phyloP scores from a whole-genome alignment of 331 rosid species.

The Malus hybrid region DNA sequence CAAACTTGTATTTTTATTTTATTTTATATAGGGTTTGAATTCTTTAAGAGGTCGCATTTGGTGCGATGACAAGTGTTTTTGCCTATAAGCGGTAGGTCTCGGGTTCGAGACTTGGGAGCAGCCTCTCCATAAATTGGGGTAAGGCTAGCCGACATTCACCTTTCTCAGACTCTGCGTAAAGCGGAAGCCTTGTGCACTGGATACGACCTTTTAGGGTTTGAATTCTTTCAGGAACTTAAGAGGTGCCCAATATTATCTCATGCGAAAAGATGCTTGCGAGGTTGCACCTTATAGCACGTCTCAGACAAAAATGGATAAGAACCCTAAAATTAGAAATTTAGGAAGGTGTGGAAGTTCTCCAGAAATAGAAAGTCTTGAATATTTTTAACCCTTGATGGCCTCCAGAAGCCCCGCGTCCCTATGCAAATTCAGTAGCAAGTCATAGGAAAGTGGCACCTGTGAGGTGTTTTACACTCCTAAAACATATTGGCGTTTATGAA shows the following conservation, averaged over 20 bases:
- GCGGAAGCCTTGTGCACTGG: too few species aligned
- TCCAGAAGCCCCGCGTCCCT: neutral
- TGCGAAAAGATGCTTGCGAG: neutral
- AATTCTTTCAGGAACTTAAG: neutral
- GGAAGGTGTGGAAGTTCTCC: neutral
- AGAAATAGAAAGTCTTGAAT: neutral
- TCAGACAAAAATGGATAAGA: neutral
- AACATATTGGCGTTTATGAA: too few species aligned
- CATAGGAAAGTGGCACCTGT: too few species aligned
- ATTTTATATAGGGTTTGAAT: neutral
- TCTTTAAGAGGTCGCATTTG: neutral
- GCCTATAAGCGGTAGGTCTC: too few species aligned
- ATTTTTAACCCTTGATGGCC: neutral
- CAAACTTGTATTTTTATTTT: neutral
- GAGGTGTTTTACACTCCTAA: too few species aligned
- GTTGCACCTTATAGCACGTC: neutral
- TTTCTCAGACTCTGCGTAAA: too few species aligned
- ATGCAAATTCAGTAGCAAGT: neutral
- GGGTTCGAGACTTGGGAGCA: too few species aligned
- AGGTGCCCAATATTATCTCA: neutral
- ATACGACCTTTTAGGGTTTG: neutral
- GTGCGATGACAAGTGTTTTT: too few species aligned
- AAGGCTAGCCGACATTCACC: too few species aligned
- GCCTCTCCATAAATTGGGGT: too few species aligned
- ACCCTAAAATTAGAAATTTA: neutral